These are phyloP conservation scores for Calcarisporium arbuscula DNA, from an alignment of 2,329 filamentous ascomycete species.

Conservation along the genomic window DNA sequence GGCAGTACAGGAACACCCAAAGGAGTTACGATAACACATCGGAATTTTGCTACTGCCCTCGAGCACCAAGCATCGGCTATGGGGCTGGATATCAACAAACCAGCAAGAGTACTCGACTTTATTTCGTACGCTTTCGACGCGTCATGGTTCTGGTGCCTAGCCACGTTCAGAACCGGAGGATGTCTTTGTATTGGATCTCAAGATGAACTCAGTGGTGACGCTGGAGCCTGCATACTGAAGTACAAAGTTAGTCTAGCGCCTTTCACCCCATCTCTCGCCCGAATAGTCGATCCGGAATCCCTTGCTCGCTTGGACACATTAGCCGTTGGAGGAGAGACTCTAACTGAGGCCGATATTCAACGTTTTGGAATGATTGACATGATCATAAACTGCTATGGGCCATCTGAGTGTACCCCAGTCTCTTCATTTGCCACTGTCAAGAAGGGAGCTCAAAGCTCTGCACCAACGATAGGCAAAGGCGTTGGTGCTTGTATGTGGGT, in stretches of 20 bases:
- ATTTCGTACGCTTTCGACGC: constrained; percentile 14
- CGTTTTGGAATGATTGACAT: constrained; percentile 6
- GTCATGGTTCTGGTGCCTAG: constrained; percentile 6
- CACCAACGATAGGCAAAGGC: neutral
- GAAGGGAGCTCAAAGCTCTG: neutral
- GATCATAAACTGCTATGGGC: constrained; percentile 13
- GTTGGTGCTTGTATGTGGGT: constrained; percentile 18
- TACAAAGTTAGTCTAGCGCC: constrained; percentile 2
- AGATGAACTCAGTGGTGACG: constrained; percentile 7
- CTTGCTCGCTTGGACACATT: constrained; percentile 8
- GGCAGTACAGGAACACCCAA: constrained; percentile 44
- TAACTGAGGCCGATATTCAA: neutral
- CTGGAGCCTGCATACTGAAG: constrained; percentile 5
- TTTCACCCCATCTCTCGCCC: constrained; percentile 10
- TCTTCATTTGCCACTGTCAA: constrained; percentile 2
- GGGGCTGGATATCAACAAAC: neutral
- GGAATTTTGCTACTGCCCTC: neutral
- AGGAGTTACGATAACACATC: constrained; percentile 29
- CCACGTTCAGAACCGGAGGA: constrained; percentile 9
- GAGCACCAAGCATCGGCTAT: constrained; percentile 3
- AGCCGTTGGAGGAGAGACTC: constrained; percentile 11
- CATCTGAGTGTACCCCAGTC: constrained; percentile 12
- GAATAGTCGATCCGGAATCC: constrained; percentile 8
- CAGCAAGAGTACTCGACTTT: constrained; percentile 11
- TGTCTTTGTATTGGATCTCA: constrained; percentile 15